phyloP scores from a whole-genome alignment of 306 rosid species.

The Senna tora region DNA sequence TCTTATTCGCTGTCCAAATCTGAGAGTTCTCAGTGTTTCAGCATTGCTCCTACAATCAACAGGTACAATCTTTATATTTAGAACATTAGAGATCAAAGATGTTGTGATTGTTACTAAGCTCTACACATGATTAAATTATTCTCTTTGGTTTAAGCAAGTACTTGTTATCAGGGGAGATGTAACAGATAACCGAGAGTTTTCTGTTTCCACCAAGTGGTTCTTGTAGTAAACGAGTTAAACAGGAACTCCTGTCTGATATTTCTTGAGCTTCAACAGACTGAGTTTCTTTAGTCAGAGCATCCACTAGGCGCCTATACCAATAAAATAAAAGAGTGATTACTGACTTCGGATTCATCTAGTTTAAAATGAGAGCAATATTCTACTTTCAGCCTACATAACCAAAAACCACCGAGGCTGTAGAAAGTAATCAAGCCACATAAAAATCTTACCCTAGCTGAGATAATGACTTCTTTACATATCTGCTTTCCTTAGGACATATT shows the following conservation, averaged over 20 bases:
- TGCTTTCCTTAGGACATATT: slow-evolving; percentile 54
- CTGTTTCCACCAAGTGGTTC: slow-evolving; percentile 84
- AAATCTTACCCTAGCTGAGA: slow-evolving; percentile 80
- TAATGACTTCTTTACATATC: slow-evolving; percentile 64
- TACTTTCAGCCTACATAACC: slow-evolving; percentile 1
- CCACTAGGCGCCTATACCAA: slow-evolving; percentile 71
- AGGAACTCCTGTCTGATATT: slow-evolving; percentile 46
- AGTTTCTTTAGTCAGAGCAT: slow-evolving; percentile 53
- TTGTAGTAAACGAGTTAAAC: slow-evolving; percentile 68
- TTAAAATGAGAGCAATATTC: background rate
- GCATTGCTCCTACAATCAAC: slow-evolving; percentile 62
- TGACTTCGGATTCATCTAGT: slow-evolving; percentile 14
- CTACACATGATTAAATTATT: slow-evolving; percentile 17
- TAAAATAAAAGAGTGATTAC: slow-evolving; percentile 35
- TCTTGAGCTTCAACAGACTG: slow-evolving; percentile 54
- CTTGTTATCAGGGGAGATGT: slow-evolving; percentile 71
- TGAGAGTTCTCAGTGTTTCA: slow-evolving; percentile 72
- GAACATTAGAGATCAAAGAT: slow-evolving; percentile 5
- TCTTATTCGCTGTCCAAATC: slow-evolving; percentile 88
- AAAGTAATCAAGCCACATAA: slow-evolving; percentile 18
- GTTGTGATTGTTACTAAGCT: background rate
- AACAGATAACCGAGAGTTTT: slow-evolving; percentile 78
- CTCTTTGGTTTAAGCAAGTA: slow-evolving; percentile 40
- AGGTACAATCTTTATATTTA: slow-evolving; percentile 32
- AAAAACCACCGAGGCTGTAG: slow-evolving; percentile 10